Evolutionary conservation across 306 rosid genomes (phyloP), one percentile per base, ranked within the genome.

Genomic region (Morella rubra): DNA sequence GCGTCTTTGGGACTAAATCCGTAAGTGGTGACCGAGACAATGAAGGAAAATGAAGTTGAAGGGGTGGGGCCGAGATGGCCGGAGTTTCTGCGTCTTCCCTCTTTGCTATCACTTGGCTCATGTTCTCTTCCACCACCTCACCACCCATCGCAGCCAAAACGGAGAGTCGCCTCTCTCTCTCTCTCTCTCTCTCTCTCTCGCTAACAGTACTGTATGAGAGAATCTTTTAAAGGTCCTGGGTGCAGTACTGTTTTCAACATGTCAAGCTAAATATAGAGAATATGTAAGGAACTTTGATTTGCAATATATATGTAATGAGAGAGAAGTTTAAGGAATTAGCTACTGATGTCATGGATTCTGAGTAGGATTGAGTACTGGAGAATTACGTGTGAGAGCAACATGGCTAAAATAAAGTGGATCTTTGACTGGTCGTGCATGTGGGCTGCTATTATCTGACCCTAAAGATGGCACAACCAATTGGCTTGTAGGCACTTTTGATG

Each of bases 91-190:
- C 67, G 20, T 72, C 76, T 41, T 0, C 16, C 56, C 19, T 41
- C n/a, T 40, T 73, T 4, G 44, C 2, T 6, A 2, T 27, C 40
- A 5, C 37, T 10, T 16, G 68, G 27, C 65, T 32, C 7, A 8
- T 59, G 68, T 62, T 82, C 81, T 74, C 74, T 69, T 85, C 86
- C 73, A 41, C 52, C 45, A 69, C 32, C 74, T 84, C 82, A 27
- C 69, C 81, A 49, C 16, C 52, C 52, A 11, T 49, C 4, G 3
- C 4, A 3, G 52, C 52, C 52, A 49, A 11, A 11, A 49, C 52
- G 0, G 0, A 47, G 52, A 49, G 5, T 49, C 16, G 16, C 13
- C 22, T 50, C 54, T 45, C 40, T 37, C 15, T 73, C 51, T 19
- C 69, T 69, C 11, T 10, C 74, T 56, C n/a, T n/a, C n/a, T n/a